phyloP scores from a whole-genome alignment of 202 grass and related monocot species.

The Schoenoplectus triqueter region DNA sequence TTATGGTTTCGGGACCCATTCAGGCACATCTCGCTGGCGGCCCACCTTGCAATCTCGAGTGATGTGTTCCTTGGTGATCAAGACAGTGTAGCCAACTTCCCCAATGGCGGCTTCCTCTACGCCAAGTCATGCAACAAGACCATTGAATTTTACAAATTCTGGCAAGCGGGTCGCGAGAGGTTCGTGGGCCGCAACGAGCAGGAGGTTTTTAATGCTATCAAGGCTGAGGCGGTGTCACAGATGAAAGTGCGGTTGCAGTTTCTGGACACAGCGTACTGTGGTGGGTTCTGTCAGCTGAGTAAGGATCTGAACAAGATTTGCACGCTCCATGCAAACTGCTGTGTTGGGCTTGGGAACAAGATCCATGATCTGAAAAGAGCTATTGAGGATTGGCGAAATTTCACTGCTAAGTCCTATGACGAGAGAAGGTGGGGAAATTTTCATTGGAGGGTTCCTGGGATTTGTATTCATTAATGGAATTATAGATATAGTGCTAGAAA shows the following conservation, averaged over 20 bases:
- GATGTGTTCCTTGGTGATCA: conserved; percentile 69
- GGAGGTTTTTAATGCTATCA: conserved; percentile 79
- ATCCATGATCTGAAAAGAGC: conserved; percentile 53
- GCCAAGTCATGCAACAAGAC: conserved; percentile 61
- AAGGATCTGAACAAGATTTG: conserved; percentile 87
- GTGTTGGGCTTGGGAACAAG: conserved; percentile 59
- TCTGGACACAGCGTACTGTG: conserved; percentile 66
- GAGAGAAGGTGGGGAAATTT: conserved; percentile 57
- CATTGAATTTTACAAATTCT: conserved; percentile 64
- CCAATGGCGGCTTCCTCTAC: conserved; percentile 79
- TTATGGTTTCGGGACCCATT: conserved; percentile 88
- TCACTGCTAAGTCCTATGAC: conserved; percentile 45
- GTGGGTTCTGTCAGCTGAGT: conserved; percentile 77
- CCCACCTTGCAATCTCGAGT: conserved; percentile 63
- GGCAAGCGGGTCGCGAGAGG: conserved; percentile 54
- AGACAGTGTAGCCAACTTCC: conserved; percentile 63
- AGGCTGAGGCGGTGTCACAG: conserved; percentile 45
- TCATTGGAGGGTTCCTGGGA: conserved; percentile 73
- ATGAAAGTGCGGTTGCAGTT: conserved; percentile 62
- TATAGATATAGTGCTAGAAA: conserved; percentile 35
- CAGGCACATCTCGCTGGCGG: conserved; percentile 53
- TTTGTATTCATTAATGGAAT: conserved; percentile 64
- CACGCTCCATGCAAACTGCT: conserved; percentile 80
- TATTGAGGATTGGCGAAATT: conserved; percentile 68
- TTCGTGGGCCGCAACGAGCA: conserved; percentile 65